These are phyloP conservation scores for Rhododendron simsii DNA, from an alignment of 148 eudicot genomes.

Conservation along the genomic window DNA sequence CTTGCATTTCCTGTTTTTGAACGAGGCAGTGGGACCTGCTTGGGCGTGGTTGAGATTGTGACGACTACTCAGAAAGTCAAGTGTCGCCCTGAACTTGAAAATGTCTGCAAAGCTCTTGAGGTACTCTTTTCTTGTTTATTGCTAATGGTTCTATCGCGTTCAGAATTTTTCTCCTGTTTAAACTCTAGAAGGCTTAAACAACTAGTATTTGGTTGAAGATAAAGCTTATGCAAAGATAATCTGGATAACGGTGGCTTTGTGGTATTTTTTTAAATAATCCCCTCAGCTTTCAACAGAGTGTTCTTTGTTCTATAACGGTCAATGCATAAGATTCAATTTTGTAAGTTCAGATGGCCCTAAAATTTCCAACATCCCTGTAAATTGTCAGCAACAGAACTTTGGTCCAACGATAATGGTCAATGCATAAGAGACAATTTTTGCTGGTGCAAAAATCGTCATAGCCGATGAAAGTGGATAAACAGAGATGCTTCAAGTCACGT, in stretches of 20 bases:
- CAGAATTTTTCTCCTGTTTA: not conserved
- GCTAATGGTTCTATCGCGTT: not conserved
- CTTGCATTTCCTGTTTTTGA: slow-evolving; percentile 78
- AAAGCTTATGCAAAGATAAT: not conserved
- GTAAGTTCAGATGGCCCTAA: not conserved
- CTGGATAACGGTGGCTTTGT: not conserved
- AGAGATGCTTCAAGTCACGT: too few species aligned
- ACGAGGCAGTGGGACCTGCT: slow-evolving; percentile 48
- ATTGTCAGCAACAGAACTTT: slow-evolving; percentile 1
- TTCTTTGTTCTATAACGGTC: not conserved
- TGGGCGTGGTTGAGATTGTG: slow-evolving; percentile 74
- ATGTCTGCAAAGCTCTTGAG: slow-evolving; percentile 72
- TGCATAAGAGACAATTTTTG: too few species aligned
- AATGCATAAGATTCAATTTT: not conserved
- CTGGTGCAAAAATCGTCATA: too few species aligned
- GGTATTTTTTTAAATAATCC: not conserved
- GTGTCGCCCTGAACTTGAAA: slow-evolving; percentile 62
- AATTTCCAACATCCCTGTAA: not conserved
- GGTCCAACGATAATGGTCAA: too few species aligned
- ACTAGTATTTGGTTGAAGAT: not conserved
- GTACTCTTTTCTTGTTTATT: slow-evolving; percentile 24
- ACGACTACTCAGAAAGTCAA: slow-evolving; percentile 48
- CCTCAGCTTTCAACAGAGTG: not conserved
- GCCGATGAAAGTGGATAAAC: too few species aligned
- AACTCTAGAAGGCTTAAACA: not conserved